Percentiles rank a stretch among this genome's conserved stretches.
These are phyloP conservation scores for Ampelocalamus luodianensis DNA, from an alignment of 176 grass and related monocot genomes.

Conservation along the genomic window DNA sequence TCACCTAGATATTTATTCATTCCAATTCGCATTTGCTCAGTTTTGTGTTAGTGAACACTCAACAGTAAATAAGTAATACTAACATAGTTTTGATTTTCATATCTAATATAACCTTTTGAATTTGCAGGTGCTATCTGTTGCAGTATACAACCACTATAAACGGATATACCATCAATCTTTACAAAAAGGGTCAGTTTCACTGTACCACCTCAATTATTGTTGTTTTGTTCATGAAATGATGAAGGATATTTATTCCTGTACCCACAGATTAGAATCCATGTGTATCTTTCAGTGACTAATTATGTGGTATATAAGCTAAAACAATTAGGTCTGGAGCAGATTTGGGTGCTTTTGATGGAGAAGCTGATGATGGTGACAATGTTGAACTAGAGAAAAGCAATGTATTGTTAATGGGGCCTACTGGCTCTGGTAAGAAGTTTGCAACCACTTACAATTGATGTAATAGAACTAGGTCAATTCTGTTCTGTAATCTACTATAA, in stretches of 20 bases:
- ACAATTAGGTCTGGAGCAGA: conserved; percentile 79
- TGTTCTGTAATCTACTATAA: conserved; percentile 32
- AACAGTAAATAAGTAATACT: background rate
- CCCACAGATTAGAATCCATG: conserved; percentile 10
- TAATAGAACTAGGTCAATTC: conserved; percentile 11
- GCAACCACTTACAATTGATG: conserved; percentile 27
- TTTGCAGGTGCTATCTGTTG: conserved; percentile 90
- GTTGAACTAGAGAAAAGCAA: conserved; percentile 99
- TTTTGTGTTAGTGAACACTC: conserved; percentile 28
- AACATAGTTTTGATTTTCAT: conserved; percentile 8
- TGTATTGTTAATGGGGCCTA: conserved; percentile 95
- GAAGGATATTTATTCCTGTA: conserved; percentile 24
- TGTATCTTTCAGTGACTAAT: conserved; percentile 59
- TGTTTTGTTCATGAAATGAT: conserved; percentile 11
- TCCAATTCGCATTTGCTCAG: conserved; percentile 8
- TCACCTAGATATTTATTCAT: conserved; percentile 1
- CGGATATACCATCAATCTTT: conserved; percentile 83
- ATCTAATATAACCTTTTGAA: conserved; percentile 37
- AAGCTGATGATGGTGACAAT: conserved; percentile 74
- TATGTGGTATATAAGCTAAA: conserved; percentile 68
- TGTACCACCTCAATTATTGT: background rate
- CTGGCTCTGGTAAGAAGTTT: conserved; percentile 82
- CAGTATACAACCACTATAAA: conserved; percentile 99
- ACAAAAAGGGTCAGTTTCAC: conserved; percentile 77
- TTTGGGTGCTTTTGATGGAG: conserved; percentile 62